Evolutionary conservation across 768 basidiomycete genomes (phyloP).

Genomic region (Lactarius hengduanensis): DNA sequence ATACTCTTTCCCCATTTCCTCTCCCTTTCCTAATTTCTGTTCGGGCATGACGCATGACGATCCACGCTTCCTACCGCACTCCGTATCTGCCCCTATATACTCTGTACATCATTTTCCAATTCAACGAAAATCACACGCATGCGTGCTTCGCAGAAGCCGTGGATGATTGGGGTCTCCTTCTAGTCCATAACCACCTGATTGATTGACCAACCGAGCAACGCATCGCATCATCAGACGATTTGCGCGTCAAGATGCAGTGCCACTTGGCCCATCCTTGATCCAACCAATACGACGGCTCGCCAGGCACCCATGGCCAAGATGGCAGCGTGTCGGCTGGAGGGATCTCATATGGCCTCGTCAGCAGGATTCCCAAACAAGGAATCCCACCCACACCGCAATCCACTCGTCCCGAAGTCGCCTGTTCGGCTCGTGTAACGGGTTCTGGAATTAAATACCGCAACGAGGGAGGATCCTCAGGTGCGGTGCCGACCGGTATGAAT

Average conservation of each 20-base stretch:
- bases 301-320: not conserved
- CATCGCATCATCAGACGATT: conserved; percentile 1
- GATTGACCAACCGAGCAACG: not conserved
- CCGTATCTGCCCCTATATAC: not conserved
- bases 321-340: not conserved
- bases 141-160: not conserved
- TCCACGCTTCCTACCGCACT: not conserved
- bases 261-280: not conserved
- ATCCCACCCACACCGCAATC: not conserved
- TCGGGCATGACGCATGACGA: not conserved
- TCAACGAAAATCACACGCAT: not conserved
- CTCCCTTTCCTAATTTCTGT: not conserved
- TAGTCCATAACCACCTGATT: not conserved
- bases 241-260: not conserved
- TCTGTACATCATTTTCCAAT: not conserved
- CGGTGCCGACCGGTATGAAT: not conserved
- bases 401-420: not conserved
- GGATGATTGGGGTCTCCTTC: not conserved
- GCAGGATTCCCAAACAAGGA: not conserved
- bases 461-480: not conserved
- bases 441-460: not conserved
- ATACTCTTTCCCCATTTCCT: not conserved
- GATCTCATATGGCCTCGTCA: not conserved
- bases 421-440: not conserved
- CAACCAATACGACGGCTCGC: not conserved